Conservation (phyloP, 2,329 filamentous ascomycete genomes). For the Volutella citrinella region DNA sequence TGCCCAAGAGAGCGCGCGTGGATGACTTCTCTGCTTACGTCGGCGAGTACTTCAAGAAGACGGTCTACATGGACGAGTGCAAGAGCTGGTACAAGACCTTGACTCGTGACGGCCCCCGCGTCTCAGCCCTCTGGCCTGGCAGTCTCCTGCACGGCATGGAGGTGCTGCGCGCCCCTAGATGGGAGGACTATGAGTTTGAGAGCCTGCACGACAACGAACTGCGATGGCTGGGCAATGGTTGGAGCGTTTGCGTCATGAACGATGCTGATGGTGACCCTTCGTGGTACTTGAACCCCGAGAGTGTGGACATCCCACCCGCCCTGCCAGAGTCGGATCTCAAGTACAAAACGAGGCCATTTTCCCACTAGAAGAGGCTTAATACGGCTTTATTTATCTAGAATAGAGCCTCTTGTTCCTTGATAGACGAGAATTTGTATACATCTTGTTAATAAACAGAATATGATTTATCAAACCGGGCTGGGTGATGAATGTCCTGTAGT, state of each 20-base stretch:
- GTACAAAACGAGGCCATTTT: constrained; percentile 7
- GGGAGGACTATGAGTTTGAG: constrained; percentile 11
- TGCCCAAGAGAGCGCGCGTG: constrained; percentile 3
- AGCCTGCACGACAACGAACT: constrained; percentile 7
- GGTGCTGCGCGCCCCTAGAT: constrained; percentile 6
- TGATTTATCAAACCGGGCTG: too few species aligned
- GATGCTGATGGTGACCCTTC: constrained; percentile 9
- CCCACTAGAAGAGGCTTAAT: too few species aligned
- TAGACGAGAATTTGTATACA: too few species aligned
- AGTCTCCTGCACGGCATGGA: constrained; percentile 9
- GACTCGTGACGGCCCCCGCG: constrained; percentile 1
- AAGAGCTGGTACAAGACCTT: constrained; percentile 10
- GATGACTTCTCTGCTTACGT: constrained; percentile 10
- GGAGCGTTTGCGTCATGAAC: constrained; percentile 6
- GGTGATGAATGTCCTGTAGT: too few species aligned
- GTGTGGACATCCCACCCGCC: constrained; percentile 7
- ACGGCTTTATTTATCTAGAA: too few species aligned
- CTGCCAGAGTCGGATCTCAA: constrained; percentile 7
- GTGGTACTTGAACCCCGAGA: constrained; percentile 10
- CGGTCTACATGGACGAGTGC: constrained; percentile 13
- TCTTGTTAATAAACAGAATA: too few species aligned
- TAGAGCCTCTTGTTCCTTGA: too few species aligned
- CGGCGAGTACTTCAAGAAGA: constrained; percentile 13
- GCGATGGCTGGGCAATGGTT: constrained; percentile 11
- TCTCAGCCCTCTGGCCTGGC: constrained; percentile 11